A percentile compares a stretch with the other conserved stretches of the same genome.
phyloP scores from a whole-genome alignment of 179 eudicot species.

The Carnegiea gigantea region DNA sequence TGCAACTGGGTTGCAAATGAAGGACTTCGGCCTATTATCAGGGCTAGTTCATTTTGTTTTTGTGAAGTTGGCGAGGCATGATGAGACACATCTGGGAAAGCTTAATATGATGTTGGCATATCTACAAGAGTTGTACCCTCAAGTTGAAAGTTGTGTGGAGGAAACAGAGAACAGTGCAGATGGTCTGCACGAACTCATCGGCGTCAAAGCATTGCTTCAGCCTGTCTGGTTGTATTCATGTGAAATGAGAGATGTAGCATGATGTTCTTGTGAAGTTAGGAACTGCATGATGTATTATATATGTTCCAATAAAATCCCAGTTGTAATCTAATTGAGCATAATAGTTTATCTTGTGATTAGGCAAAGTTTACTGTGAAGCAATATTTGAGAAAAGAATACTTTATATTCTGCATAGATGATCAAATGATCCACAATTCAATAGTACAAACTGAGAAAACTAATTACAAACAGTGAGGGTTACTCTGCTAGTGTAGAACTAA shows the following conservation, averaged over 20 bases:
- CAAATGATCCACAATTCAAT: no score
- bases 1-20: conserved; percentile 44
- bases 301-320: no score
- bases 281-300: no score
- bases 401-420: no score
- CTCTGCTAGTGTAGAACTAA: no score
- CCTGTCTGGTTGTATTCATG: conserved; percentile 49
- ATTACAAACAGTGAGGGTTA: no score
- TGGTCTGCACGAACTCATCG: conserved; percentile 36
- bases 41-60: conserved; percentile 65
- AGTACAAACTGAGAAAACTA: no score
- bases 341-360: no score
- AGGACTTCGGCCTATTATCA: conserved; percentile 52
- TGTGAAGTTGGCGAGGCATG: conserved; percentile 43
- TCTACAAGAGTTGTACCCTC: conserved; percentile 50
- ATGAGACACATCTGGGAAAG: conserved; percentile 38
- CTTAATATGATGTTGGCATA: conserved; percentile 42
- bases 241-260: conserved; percentile 15
- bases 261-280: no score
- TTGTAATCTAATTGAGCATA: no score
- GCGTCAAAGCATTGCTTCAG: conserved; percentile 56
- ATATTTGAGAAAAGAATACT: no score
- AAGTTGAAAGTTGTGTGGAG: conserved; percentile 46
- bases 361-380: no score
- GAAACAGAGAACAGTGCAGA: conserved; percentile 37